These are phyloP conservation scores for Leishmania tarentolae DNA, from an alignment of 208 protist genomes.

Conservation along the genomic window DNA sequence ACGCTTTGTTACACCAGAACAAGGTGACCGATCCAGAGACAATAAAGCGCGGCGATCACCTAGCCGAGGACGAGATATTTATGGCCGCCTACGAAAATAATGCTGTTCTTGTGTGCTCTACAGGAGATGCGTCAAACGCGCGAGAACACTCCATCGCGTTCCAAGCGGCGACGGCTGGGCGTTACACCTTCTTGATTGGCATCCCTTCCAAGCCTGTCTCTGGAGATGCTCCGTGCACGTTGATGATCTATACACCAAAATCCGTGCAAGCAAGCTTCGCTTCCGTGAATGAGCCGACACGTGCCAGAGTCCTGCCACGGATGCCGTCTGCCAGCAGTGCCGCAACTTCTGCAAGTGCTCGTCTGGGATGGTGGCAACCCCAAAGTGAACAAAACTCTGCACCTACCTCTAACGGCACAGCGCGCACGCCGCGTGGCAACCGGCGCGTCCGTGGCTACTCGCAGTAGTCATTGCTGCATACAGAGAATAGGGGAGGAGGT, in stretches of 20 bases:
- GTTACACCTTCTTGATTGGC: slow-evolving; percentile 55
- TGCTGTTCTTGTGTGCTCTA: slow-evolving; percentile 38
- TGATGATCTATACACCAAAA: slow-evolving; percentile 65
- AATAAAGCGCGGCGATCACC: slow-evolving; percentile 42
- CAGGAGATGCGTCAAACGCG: slow-evolving; percentile 67
- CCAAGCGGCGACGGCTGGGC: slow-evolving; percentile 31
- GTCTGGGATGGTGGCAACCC: slow-evolving; percentile 16
- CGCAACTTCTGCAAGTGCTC: slow-evolving; percentile 14
- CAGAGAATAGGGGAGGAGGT: neutral
- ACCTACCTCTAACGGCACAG: slow-evolving; percentile 22
- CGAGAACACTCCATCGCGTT: slow-evolving; percentile 74
- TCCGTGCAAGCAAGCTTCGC: slow-evolving; percentile 51
- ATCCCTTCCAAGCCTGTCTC: slow-evolving; percentile 37
- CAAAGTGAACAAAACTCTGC: slow-evolving; percentile 25
- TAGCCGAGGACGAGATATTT: slow-evolving; percentile 60
- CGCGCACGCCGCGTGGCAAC: slow-evolving; percentile 7
- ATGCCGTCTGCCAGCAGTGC: slow-evolving; percentile 25
- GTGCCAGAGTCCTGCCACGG: slow-evolving; percentile 35
- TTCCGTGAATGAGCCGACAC: slow-evolving; percentile 33
- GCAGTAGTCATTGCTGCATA: slow-evolving; percentile 12
- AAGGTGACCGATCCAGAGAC: slow-evolving; percentile 42
- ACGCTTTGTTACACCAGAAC: slow-evolving; percentile 72
- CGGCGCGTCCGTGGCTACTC: slow-evolving; percentile 33
- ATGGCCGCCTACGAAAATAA: slow-evolving; percentile 59
- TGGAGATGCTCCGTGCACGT: slow-evolving; percentile 54